A percentile compares a stretch with the other conserved stretches of the same genome.
Conservation (phyloP, 306 rosid species). For the Gillenia trifoliata region DNA sequence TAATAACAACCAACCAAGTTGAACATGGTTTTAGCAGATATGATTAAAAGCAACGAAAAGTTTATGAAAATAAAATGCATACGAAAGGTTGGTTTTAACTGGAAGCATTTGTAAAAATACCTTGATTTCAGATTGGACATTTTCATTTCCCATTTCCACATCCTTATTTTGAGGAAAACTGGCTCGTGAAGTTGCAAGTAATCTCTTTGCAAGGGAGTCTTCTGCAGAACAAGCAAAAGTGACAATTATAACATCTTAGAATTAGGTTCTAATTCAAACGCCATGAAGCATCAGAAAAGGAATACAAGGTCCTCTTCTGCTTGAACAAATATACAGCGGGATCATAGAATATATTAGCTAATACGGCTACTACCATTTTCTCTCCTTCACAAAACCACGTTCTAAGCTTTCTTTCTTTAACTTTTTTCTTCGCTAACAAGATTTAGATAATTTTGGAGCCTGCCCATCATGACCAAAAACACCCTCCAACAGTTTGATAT, state of each 20-base stretch:
- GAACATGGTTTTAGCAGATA: not conserved
- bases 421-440: not conserved
- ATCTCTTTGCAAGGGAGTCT: constrained; percentile 50
- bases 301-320: not conserved
- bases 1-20: not conserved
- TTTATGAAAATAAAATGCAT: not conserved
- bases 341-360: not conserved
- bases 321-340: not conserved
- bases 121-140: constrained; percentile 47
- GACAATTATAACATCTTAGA: constrained; percentile 3
- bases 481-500: not conserved
- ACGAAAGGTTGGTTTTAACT: not conserved
- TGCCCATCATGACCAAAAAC: not conserved
- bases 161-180: constrained; percentile 55
- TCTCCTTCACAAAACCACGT: not conserved
- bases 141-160: constrained; percentile 31
- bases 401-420: not conserved
- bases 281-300: not conserved
- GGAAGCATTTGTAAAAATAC: constrained; percentile 34
- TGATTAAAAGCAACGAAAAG: not conserved
- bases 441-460: not conserved
- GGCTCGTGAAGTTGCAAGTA: constrained; percentile 50
- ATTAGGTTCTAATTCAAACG: constrained; percentile 8
- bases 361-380: not conserved
- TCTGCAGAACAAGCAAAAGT: constrained; percentile 17